Evolutionary conservation across 179 eudicot genomes (phyloP), one percentile per base, ranked within the genome.

Genomic region (Silene coronaria): DNA sequence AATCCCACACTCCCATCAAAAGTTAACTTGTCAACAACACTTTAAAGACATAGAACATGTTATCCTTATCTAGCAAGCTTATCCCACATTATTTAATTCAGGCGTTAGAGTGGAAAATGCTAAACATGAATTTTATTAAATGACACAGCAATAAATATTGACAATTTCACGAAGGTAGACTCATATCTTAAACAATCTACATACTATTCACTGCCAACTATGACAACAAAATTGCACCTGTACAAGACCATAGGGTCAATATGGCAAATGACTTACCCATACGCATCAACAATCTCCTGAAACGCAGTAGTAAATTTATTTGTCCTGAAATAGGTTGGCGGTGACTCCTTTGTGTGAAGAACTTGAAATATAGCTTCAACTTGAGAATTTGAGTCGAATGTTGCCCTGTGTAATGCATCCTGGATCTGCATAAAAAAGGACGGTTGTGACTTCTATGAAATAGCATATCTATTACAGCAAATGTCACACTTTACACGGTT

Each of bases 221-320:
- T 66, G 65, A 8, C 12, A 36, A 67, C 51, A 26, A 69, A 45
- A 26, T 24, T 24, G 34, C 66, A 11, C 19, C 9, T 3, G 16
- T 69, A 46, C 34, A 45, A 42, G 24, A 69, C 1, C 34, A 23
- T 70, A 46, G 2, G 2, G 51, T 70, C 32, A 26, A 46, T 17
- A 53, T 51, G 74, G 23, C 30, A 51, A 2, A 51, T 53, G 62
- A 28, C 88, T 84, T 79, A 95, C 99, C 99, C 99, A 82, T 95
- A 95, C 53, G 99, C 97, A 88, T 95, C 98, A 75, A 91, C 91
- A 73, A 94, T 94, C 86, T 90, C 98, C 82, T 91, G 98, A 76
- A 76, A 94, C 69, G 97, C 91, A 82, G 85, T 86, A 67, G 98
- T 94, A 76, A 91, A 90, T 72, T 79, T 61, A 78, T 90, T 91